Conservation (phyloP, 805 yeast species). For the Nakazawaea molendinolei region DNA sequence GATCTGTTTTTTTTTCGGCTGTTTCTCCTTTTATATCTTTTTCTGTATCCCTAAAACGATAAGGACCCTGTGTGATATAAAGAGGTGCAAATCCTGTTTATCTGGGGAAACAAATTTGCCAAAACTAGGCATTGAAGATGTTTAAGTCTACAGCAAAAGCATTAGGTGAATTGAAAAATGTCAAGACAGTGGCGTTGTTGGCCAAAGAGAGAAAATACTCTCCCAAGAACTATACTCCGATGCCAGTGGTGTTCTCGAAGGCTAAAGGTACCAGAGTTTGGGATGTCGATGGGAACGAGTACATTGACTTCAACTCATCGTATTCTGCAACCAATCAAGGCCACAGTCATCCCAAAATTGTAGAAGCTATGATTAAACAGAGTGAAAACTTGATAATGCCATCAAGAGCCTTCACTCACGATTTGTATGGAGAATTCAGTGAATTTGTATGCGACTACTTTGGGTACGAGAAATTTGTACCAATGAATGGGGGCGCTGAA, state of each 20-base stretch:
- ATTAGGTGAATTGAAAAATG: neutral
- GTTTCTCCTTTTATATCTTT: too few relatives aligned
- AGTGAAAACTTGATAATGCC: slow-evolving; percentile 23
- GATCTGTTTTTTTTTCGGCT: neutral
- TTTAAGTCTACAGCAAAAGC: neutral
- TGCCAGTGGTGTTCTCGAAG: slow-evolving; percentile 20
- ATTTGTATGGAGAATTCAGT: slow-evolving; percentile 19
- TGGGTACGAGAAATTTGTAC: slow-evolving; percentile 23
- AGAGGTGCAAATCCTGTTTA: neutral
- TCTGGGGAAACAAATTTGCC: neutral
- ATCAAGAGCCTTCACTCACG: slow-evolving; percentile 16
- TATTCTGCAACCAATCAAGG: slow-evolving; percentile 24
- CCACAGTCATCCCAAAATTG: slow-evolving; percentile 21
- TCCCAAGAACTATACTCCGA: slow-evolving; percentile 23
- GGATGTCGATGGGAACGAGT: slow-evolving; percentile 22
- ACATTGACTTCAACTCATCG: slow-evolving; percentile 22
- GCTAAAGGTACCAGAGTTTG: slow-evolving; percentile 18
- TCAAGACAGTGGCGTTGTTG: slow-evolving; percentile 16
- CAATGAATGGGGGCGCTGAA: slow-evolving; percentile 28
- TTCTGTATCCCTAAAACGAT: too few relatives aligned
- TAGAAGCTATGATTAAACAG: slow-evolving; percentile 26
- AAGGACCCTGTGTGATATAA: too few relatives aligned
- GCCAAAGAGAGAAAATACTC: slow-evolving; percentile 18
- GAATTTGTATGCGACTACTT: slow-evolving; percentile 21
- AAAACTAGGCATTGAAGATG: too few relatives aligned